Conservation (phyloP, 306 rosid genomes). For the Cicer arietinum region DNA sequence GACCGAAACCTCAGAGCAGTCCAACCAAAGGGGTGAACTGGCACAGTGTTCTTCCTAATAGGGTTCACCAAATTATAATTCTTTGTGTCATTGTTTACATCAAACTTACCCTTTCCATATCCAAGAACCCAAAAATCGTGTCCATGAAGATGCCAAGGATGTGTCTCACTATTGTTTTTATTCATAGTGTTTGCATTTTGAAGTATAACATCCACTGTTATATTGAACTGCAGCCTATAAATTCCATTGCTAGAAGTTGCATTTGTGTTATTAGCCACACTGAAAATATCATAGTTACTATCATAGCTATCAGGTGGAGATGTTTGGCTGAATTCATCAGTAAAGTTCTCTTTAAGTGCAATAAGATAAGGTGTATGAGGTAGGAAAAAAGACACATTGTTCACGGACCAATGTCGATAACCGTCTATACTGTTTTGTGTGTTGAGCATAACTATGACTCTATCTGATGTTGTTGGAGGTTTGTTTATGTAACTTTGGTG, state of each 20-base stretch:
- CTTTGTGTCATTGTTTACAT: constrained; percentile 52
- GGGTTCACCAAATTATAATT: constrained; percentile 80
- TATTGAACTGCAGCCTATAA: constrained; percentile 53
- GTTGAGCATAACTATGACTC: constrained; percentile 78
- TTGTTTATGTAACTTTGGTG: constrained; percentile 50
- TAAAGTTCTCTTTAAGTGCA: constrained; percentile 61
- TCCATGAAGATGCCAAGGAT: constrained; percentile 72
- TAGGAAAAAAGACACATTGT: constrained; percentile 72
- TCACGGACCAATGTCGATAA: constrained; percentile 59
- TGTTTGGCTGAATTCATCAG: constrained; percentile 53
- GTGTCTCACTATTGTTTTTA: constrained; percentile 53
- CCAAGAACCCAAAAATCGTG: constrained; percentile 69
- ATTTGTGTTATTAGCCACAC: constrained; percentile 39
- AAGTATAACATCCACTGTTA: constrained; percentile 59
- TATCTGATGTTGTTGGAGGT: constrained; percentile 71
- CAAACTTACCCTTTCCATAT: constrained; percentile 57
- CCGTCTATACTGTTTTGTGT: constrained; percentile 64
- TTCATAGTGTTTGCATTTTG: constrained; percentile 62
- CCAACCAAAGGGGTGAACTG: constrained; percentile 80
- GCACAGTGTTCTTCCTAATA: constrained; percentile 82
- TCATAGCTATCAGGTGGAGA: constrained; percentile 73
- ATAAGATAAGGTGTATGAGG: constrained; percentile 84
- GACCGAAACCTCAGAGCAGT: constrained; percentile 84
- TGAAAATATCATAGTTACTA: constrained; percentile 57
- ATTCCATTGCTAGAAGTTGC: constrained; percentile 60